These are phyloP conservation scores for Kregervanrija fluxuum DNA, from an alignment of 805 yeast species.

Conservation along the genomic window DNA sequence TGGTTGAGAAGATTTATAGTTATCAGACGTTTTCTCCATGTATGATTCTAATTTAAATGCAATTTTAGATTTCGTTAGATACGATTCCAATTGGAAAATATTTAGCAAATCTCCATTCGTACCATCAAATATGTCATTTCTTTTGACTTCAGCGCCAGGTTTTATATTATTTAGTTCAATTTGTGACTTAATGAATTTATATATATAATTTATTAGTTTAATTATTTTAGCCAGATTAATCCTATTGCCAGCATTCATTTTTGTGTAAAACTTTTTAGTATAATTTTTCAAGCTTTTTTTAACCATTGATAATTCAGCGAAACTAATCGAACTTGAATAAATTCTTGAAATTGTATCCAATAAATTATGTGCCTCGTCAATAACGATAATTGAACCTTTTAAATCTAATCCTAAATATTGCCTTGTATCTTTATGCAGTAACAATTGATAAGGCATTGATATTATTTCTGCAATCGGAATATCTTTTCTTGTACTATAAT, in stretches of 20 bases:
- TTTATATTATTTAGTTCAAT: conserved; percentile 23
- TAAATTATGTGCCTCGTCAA: conserved; percentile 91
- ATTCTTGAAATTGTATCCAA: conserved; percentile 68
- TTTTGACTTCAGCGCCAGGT: conserved; percentile 49
- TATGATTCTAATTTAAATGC: conserved; percentile 80
- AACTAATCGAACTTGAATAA: conserved; percentile 53
- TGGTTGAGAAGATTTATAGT: conserved; percentile 29
- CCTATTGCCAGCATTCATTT: conserved; percentile 65
- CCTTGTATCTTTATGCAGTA: conserved; percentile 57
- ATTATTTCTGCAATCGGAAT: conserved; percentile 60
- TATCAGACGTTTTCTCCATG: conserved; percentile 28
- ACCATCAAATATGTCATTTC: conserved; percentile 46
- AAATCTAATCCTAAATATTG: conserved; percentile 51
- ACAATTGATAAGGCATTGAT: conserved; percentile 78
- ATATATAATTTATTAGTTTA: conserved; percentile 47
- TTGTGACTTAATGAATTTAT: conserved; percentile 36
- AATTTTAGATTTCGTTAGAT: conserved; percentile 60
- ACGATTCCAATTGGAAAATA: conserved; percentile 56
- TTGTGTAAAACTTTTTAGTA: conserved; percentile 49
- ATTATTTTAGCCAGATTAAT: conserved; percentile 58
- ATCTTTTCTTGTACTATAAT: conserved; percentile 62
- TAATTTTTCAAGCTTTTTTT: conserved; percentile 47
- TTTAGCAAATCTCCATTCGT: conserved; percentile 68
- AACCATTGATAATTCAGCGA: conserved; percentile 39
- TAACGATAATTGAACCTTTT: conserved; percentile 59